Base-by-base conservation (phyloP, 139 green algal species). In the Asterochloris erici region DNA sequence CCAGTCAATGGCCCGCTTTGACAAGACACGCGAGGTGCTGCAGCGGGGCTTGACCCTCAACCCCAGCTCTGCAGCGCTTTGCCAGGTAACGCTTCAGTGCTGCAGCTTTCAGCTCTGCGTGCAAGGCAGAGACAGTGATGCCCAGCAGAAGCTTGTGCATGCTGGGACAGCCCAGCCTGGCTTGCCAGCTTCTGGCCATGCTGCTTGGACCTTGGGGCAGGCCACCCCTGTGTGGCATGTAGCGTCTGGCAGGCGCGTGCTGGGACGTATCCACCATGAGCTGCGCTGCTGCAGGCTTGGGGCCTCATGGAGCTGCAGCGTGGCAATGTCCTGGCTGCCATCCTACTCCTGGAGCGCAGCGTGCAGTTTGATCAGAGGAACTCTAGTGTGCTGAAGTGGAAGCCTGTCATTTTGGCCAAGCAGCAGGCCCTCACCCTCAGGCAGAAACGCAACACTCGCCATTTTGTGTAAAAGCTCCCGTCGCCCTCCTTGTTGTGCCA, bases 281-380 rank as follows among this genome's bases (percentile, higher is more conserved):
- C 21, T 16, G 17, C 13, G 28, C 38, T 29, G 28, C 66, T 82
- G 76, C 89, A 95, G 87, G 91, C 93, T 0, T 97, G 90, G 89
- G 93, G 93, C 0, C 84, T 97, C 12, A 87, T 96, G 83, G 93
- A 97, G 85, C 89, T 97, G 27, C 90, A 95, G 81, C 85, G 84
- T 11, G 90, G 91, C 83, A 97, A 97, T 82, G 82, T 87, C 71
- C 82, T 91, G 62, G 89, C 90, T 19, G 93, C 93, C 0, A 79
- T 95, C 0, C 85, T 85, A 71, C 80, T 97, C 81, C 78, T 95
- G 21, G 92, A 96, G 63, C 87, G 91, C 23, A 84, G 73, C 60
- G 89, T 87, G 10, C 16, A 24, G 26, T 71, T 85, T 24, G 89
- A 93, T 74, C 86, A 89, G 0, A 63, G 75, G 28, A 86, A 81